phyloP scores from a whole-genome alignment of 2,329 filamentous ascomycete genomes.

The Pseudomassariella vexata region DNA sequence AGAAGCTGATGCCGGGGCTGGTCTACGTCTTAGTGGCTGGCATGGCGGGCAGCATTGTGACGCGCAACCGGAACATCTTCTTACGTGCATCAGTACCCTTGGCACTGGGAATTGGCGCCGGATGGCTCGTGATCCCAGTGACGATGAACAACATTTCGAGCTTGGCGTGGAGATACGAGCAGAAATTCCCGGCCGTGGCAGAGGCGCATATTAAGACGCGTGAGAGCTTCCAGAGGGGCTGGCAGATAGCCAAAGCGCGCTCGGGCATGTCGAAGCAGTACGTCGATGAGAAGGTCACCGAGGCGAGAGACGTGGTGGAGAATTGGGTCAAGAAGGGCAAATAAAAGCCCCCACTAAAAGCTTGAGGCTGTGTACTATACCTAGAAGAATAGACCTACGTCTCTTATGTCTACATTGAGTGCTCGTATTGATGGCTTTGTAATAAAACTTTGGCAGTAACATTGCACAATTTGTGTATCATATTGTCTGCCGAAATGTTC shows the following conservation, averaged over 20 bases:
- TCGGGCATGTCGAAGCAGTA: slow-evolving; percentile 63
- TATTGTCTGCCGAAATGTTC: too few relatives aligned
- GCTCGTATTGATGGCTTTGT: too few relatives aligned
- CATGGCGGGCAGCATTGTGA: slow-evolving; percentile 91
- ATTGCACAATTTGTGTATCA: too few relatives aligned
- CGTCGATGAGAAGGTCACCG: slow-evolving; percentile 75
- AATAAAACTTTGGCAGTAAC: too few relatives aligned
- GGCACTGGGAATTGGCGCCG: slow-evolving; percentile 74
- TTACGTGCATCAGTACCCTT: slow-evolving; percentile 72
- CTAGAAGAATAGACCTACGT: too few relatives aligned
- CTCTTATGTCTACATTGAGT: too few relatives aligned
- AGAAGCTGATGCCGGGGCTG: slow-evolving; percentile 81
- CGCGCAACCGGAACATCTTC: slow-evolving; percentile 80
- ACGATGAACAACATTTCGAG: slow-evolving; percentile 87
- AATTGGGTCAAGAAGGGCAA: slow-evolving; percentile 88
- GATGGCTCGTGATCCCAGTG: slow-evolving; percentile 78
- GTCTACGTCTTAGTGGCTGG: slow-evolving; percentile 90
- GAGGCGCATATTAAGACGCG: slow-evolving; percentile 72
- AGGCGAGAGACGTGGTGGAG: slow-evolving; percentile 72
- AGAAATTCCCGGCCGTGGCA: slow-evolving; percentile 76
- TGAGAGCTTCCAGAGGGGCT: slow-evolving; percentile 62
- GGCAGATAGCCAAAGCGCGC: slow-evolving; percentile 70
- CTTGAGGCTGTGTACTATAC: too few relatives aligned
- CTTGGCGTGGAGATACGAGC: slow-evolving; percentile 87
- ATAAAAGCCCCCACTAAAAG: too few relatives aligned